A percentile compares a stretch with the other conserved stretches of the same genome.
phyloP scores from a whole-genome alignment of 805 yeast species.

The Kuraishia hungarica region DNA sequence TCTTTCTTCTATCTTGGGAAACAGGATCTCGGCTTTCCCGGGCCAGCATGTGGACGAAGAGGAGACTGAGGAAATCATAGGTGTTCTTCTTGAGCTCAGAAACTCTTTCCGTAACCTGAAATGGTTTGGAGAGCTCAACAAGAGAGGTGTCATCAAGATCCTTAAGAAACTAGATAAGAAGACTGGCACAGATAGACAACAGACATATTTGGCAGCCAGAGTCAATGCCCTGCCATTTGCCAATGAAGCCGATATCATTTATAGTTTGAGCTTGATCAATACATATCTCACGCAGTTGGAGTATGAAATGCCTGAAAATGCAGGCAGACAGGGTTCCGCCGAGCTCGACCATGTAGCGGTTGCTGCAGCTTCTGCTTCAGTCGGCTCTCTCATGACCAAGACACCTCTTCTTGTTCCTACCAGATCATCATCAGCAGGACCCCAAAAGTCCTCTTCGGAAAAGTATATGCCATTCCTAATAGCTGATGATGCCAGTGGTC shows the following conservation, averaged over 20 bases:
- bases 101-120: constrained; percentile 72
- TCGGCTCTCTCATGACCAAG: background rate
- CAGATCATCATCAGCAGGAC: background rate
- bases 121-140: constrained; percentile 92
- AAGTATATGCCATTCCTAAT: constrained; percentile 15
- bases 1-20: constrained; percentile 28
- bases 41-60: constrained; percentile 29
- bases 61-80: constrained; percentile 56
- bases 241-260: constrained; percentile 52
- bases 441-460: constrained; percentile 6
- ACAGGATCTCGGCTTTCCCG: constrained; percentile 16
- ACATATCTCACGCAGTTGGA: constrained; percentile 43
- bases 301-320: constrained; percentile 22
- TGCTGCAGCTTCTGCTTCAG: background rate
- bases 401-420: background rate
- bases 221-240: constrained; percentile 73
- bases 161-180: constrained; percentile 88
- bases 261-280: constrained; percentile 44
- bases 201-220: constrained; percentile 53
- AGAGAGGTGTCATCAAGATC: constrained; percentile 82
- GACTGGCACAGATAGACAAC: constrained; percentile 49
- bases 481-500: constrained; percentile 23
- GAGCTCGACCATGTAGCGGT: background rate
- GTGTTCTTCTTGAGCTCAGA: constrained; percentile 68
- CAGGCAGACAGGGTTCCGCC: constrained; percentile 5